Conservation (phyloP, 140 eudicot genomes). For the Senecio squalidus region DNA sequence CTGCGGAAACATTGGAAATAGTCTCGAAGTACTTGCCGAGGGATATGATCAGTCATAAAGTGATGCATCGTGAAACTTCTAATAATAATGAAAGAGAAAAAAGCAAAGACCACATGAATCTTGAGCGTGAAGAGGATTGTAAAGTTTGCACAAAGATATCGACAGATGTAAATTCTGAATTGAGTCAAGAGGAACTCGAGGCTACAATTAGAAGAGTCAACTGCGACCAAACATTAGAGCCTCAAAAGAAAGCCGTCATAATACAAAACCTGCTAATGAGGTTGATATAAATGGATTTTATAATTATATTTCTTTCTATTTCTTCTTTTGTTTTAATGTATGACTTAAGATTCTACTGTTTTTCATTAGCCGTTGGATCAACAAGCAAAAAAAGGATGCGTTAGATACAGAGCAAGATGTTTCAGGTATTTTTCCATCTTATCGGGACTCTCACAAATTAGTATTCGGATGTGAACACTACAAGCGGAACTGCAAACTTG, state of each 20-base stretch:
- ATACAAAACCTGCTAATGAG: conserved; percentile 73
- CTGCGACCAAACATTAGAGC: conserved; percentile 60
- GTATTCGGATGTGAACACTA: conserved; percentile 87
- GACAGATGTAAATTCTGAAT: conserved; percentile 20
- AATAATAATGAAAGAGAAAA: conserved; percentile 12
- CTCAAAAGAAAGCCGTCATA: conserved; percentile 44
- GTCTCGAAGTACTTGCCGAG: conserved; percentile 41
- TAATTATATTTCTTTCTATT: not conserved
- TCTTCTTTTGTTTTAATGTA: not conserved
- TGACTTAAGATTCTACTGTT: not conserved
- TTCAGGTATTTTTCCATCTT: conserved; percentile 70
- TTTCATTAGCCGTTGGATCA: conserved; percentile 68
- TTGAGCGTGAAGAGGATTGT: conserved; percentile 18
- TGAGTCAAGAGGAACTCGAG: conserved; percentile 75
- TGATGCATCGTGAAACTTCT: conserved; percentile 9
- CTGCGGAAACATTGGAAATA: conserved; percentile 43
- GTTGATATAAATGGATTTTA: no score
- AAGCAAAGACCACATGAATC: conserved; percentile 25
- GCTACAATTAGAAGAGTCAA: conserved; percentile 67
- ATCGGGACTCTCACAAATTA: conserved; percentile 47
- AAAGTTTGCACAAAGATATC: conserved; percentile 24
- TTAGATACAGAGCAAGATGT: conserved; percentile 34
- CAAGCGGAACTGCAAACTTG: conserved; percentile 87
- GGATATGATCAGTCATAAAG: not conserved
- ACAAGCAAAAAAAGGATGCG: conserved; percentile 38